Percentiles rank a stretch among this genome's conserved stretches.
These are phyloP conservation scores for Ophiostoma perfectum DNA, from an alignment of 2,329 filamentous ascomycete species.

Conservation along the genomic window DNA sequence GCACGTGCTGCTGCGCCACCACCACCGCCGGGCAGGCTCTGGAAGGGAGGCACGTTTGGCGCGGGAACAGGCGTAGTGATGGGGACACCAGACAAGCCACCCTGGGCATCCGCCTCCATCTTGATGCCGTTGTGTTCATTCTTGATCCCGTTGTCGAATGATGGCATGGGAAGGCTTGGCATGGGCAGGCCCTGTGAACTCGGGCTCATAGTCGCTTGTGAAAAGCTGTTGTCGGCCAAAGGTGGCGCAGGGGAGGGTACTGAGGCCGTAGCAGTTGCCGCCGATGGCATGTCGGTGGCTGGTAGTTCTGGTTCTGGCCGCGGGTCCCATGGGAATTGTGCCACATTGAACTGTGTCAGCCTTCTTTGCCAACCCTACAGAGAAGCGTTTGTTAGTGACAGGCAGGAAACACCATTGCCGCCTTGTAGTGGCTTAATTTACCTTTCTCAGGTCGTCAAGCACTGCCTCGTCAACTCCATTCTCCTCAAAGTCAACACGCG, in stretches of 20 bases:
- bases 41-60: constrained; percentile 31
- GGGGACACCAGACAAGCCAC: constrained; percentile 9
- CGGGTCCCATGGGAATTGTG: constrained; percentile 92
- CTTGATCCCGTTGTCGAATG: constrained; percentile 22
- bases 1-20: constrained; percentile 50
- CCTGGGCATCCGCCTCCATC: constrained; percentile 23
- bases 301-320: constrained; percentile 54
- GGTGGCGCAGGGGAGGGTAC: constrained; percentile 25
- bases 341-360: constrained; percentile 76
- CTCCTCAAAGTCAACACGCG: constrained; percentile 93
- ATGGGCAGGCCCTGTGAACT: constrained; percentile 31
- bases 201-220: constrained; percentile 36
- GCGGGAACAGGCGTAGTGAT: constrained; percentile 11
- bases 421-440: constrained; percentile 44
- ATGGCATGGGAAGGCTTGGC: constrained; percentile 31
- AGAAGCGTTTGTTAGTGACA: constrained; percentile 41
- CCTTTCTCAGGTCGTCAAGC: constrained; percentile 75
- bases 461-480: constrained; percentile 84
- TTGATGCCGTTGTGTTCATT: constrained; percentile 25
- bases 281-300: constrained; percentile 32
- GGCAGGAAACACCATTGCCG: background rate
- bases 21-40: constrained; percentile 28
- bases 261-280: constrained; percentile 21
- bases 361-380: constrained; percentile 77
- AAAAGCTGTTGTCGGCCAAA: constrained; percentile 29